phyloP scores from a whole-genome alignment of 768 basidiomycete species.

The Termitomyces sp. region DNA sequence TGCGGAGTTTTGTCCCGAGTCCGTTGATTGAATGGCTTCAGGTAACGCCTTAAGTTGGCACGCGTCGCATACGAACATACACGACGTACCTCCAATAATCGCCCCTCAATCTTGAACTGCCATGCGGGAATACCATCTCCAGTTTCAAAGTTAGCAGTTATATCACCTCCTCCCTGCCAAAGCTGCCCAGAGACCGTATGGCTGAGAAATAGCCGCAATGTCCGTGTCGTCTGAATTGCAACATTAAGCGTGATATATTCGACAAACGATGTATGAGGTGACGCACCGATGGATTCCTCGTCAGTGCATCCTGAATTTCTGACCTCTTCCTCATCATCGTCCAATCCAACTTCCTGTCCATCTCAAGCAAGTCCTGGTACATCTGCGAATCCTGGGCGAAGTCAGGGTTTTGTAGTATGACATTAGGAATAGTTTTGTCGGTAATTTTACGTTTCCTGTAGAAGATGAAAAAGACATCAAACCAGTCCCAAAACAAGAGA shows the following conservation, averaged over 20 bases:
- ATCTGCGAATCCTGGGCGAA: conserved; percentile 81
- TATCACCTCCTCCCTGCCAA: conserved; percentile 70
- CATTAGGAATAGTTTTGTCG: conserved; percentile 77
- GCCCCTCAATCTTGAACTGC: conserved; percentile 84
- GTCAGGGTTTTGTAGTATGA: conserved; percentile 67
- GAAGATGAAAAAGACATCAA: conserved; percentile 1
- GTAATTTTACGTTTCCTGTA: conserved; percentile 73
- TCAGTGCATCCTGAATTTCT: conserved; percentile 88
- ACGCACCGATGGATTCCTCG: conserved; percentile 65
- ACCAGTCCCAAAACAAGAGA: not conserved
- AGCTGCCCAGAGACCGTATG: conserved; percentile 83
- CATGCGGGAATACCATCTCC: conserved; percentile 90
- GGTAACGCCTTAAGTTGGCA: conserved; percentile 1
- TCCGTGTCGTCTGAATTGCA: conserved; percentile 68
- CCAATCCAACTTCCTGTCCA: conserved; percentile 94
- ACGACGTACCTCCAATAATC: conserved; percentile 69
- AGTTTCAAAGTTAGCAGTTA: conserved; percentile 62
- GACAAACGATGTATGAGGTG: not conserved
- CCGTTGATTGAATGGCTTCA: conserved; percentile 58
- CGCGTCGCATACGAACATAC: not conserved
- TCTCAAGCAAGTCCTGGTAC: conserved; percentile 82
- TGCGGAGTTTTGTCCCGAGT: conserved; percentile 57
- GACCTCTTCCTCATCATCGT: conserved; percentile 87
- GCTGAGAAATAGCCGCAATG: conserved; percentile 80
- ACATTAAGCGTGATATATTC: conserved; percentile 11